phyloP scores from a whole-genome alignment of 148 eudicot genomes.

The Simmondsia chinensis region DNA sequence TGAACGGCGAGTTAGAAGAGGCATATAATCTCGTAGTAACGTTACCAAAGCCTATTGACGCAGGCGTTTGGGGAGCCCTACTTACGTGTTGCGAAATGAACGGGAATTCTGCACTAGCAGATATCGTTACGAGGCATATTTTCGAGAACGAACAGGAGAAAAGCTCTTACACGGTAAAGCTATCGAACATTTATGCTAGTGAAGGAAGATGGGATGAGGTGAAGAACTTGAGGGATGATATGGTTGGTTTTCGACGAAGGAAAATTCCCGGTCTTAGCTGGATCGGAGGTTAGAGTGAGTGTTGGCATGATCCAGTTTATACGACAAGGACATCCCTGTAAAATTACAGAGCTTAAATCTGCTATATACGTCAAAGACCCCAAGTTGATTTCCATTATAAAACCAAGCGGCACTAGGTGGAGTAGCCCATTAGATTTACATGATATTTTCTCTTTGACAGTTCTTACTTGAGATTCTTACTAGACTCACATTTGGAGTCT shows the following conservation, averaged over 20 bases:
- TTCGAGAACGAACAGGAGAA: slow-evolving; percentile 15
- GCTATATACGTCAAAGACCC: no score
- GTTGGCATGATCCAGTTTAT: no score
- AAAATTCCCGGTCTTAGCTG: slow-evolving; percentile 67
- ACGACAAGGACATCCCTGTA: no score
- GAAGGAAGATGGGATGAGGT: slow-evolving; percentile 68
- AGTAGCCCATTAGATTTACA: no score
- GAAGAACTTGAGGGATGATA: slow-evolving; percentile 47
- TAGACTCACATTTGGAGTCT: no score
- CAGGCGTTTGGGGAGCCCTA: slow-evolving; percentile 81
- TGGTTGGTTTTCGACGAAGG: slow-evolving; percentile 14
- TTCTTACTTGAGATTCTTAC: no score
- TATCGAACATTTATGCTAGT: slow-evolving; percentile 65
- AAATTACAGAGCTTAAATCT: no score
- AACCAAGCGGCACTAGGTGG: no score
- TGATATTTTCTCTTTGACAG: no score
- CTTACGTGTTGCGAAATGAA: slow-evolving; percentile 67
- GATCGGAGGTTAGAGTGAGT: slow-evolving; percentile 25
- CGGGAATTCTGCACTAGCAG: slow-evolving; percentile 45
- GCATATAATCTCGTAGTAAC: slow-evolving; percentile 43
- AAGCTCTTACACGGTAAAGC: slow-evolving; percentile 39
- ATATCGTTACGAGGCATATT: slow-evolving; percentile 33
- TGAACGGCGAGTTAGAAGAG: slow-evolving; percentile 63
- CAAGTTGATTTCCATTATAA: no score
- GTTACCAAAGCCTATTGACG: slow-evolving; percentile 47